Percentiles rank a stretch among this genome's conserved stretches.
Evolutionary conservation across 2,329 filamentous ascomycete genomes (phyloP).

Genomic region (Exophiala viscosa): DNA sequence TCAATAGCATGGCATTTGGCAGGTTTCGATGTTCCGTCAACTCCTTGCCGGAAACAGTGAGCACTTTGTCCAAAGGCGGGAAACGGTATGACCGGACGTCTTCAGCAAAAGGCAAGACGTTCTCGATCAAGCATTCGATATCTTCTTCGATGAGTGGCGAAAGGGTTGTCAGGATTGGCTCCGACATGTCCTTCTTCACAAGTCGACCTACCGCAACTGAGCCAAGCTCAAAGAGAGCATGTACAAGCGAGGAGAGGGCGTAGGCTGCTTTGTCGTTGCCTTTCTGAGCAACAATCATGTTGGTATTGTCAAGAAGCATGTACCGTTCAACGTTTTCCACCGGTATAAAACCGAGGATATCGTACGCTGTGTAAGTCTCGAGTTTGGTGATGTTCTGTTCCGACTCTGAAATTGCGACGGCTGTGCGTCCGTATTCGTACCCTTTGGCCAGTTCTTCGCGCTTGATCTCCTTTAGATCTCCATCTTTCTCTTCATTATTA

Average conservation of each 20-base stretch:
- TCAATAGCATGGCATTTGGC: constrained; percentile 67
- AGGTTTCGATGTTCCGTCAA: constrained; percentile 80
- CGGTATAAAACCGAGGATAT: constrained; percentile 82
- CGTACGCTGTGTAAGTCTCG: constrained; percentile 69
- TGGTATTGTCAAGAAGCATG: constrained; percentile 76
- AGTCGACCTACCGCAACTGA: constrained; percentile 82
- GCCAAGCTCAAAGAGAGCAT: constrained; percentile 78
- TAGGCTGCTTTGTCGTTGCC: constrained; percentile 77
- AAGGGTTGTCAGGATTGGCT: constrained; percentile 72
- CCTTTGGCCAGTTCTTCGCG: constrained; percentile 85
- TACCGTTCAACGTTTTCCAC: constrained; percentile 72
- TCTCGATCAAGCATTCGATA: constrained; percentile 81
- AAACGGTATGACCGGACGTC: constrained; percentile 89
- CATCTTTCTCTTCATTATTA: constrained; percentile 67
- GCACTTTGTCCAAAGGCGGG: constrained; percentile 78
- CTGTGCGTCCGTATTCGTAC: constrained; percentile 88
- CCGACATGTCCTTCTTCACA: constrained; percentile 76
- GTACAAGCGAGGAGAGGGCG: constrained; percentile 83
- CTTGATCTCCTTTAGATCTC: constrained; percentile 76
- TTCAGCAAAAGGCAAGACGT: constrained; percentile 88
- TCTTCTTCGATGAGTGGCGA: constrained; percentile 74
- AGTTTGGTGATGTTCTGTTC: constrained; percentile 87
- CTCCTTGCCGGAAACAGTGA: constrained; percentile 79
- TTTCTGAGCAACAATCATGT: constrained; percentile 72
- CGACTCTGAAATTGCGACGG: constrained; percentile 80